Conservation (phyloP, 2,329 filamentous ascomycete species). For the Penicillium freii region DNA sequence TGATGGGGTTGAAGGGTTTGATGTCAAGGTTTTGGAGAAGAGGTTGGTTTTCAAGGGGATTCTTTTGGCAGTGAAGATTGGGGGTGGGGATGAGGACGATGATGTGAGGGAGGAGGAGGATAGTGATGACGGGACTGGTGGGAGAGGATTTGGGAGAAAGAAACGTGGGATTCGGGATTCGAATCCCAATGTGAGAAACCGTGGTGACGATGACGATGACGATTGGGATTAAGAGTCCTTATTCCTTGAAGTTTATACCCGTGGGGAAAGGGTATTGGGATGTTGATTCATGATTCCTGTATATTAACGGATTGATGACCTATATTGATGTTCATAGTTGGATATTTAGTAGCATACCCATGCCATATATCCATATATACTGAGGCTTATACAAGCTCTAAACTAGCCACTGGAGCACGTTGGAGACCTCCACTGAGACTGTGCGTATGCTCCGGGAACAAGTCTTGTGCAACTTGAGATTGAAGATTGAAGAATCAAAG, state of each 20-base stretch:
- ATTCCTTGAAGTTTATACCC: not conserved
- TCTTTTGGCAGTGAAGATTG: slow-evolving; percentile 36
- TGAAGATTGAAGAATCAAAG: slow-evolving; percentile 1
- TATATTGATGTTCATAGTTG: slow-evolving; percentile 2
- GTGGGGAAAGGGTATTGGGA: not conserved
- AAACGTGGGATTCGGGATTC: slow-evolving; percentile 33
- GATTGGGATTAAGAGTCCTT: slow-evolving; percentile 46
- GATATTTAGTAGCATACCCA: not conserved
- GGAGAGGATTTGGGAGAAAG: slow-evolving; percentile 11
- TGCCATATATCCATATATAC: slow-evolving; percentile 5
- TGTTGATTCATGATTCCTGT: slow-evolving; percentile 4
- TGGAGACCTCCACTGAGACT: not conserved
- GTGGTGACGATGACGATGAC: slow-evolving; percentile 39
- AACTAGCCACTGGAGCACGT: not conserved
- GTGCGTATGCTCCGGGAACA: not conserved
- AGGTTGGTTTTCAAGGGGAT: slow-evolving; percentile 42
- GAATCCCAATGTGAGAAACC: slow-evolving; percentile 25
- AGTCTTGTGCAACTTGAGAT: not conserved
- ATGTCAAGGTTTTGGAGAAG: slow-evolving; percentile 43
- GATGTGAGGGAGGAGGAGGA: slow-evolving; percentile 27
- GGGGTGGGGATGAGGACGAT: slow-evolving; percentile 19
- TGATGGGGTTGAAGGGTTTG: slow-evolving; percentile 42
- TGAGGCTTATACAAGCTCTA: not conserved
- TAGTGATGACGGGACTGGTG: slow-evolving; percentile 24
- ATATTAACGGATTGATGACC: slow-evolving; percentile 8